phyloP scores from a whole-genome alignment of 2,329 filamentous ascomycete genomes.

The Fusarium cicatricum region DNA sequence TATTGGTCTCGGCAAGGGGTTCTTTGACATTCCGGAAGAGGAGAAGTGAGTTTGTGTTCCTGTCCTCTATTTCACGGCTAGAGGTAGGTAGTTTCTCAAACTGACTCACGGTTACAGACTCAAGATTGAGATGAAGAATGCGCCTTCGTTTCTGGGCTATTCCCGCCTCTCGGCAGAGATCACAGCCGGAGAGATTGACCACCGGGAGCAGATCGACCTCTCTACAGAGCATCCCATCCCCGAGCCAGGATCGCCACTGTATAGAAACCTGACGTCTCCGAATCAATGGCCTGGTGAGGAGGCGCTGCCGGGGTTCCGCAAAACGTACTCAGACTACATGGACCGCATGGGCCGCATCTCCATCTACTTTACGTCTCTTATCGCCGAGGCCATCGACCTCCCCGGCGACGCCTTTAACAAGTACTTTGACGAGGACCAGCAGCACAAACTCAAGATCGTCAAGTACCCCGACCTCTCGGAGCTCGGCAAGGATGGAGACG shows the following conservation, averaged over 20 bases:
- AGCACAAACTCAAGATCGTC: constrained; percentile 91
- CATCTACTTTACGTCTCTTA: constrained; percentile 77
- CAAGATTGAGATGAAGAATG: constrained; percentile 77
- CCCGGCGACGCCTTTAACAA: constrained; percentile 73
- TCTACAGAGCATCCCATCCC: constrained; percentile 79
- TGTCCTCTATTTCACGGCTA: background rate
- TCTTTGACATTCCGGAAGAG: constrained; percentile 78
- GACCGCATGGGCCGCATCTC: constrained; percentile 75
- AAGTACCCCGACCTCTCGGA: constrained; percentile 80
- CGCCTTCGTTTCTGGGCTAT: constrained; percentile 75
- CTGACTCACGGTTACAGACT: constrained; percentile 52
- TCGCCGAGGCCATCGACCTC: constrained; percentile 84
- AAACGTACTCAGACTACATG: constrained; percentile 79
- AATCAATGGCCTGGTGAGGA: constrained; percentile 78
- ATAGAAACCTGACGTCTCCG: constrained; percentile 79
- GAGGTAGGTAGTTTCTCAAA: background rate
- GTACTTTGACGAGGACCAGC: constrained; percentile 78
- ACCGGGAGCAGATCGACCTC: constrained; percentile 87
- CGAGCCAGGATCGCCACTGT: constrained; percentile 67
- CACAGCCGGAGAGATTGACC: constrained; percentile 78
- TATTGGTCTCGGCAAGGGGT: constrained; percentile 71
- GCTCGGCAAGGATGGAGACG: constrained; percentile 56
- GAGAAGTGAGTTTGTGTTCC: constrained; percentile 68
- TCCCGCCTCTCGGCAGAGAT: constrained; percentile 71
- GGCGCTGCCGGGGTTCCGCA: constrained; percentile 72